Conservation (phyloP, 139 green algal species). For the Eudorina sp. region DNA sequence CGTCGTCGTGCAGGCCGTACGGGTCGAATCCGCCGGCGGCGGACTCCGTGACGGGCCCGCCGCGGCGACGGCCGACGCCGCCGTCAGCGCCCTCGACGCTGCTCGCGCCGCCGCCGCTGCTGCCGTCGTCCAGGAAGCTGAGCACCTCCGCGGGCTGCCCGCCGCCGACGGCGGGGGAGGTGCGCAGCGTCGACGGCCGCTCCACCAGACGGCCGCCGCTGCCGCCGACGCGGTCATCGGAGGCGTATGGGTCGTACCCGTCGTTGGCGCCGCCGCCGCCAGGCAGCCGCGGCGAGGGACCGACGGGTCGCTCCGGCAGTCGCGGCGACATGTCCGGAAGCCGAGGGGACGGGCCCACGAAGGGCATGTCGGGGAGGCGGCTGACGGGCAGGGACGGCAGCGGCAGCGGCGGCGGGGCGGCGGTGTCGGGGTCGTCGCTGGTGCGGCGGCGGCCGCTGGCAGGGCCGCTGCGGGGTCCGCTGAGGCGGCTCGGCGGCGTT, state of each 20-base stretch:
- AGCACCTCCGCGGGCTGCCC: slow-evolving; percentile 27
- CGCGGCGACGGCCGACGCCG: not conserved
- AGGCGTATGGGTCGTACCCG: slow-evolving; percentile 1
- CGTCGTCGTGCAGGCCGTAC: slow-evolving; percentile 19
- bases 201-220: too few species aligned
- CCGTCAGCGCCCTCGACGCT: not conserved
- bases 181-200: not conserved
- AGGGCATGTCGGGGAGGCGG: not conserved
- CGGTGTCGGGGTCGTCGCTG: not conserved
- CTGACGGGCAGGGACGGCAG: too few species aligned
- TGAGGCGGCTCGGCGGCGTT: not conserved
- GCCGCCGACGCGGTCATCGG: not conserved
- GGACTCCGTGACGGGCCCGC: not conserved
- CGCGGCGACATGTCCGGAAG: not conserved
- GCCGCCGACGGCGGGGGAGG: not conserved
- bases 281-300: not conserved
- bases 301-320: not conserved
- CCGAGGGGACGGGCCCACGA: not conserved
- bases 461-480: too few species aligned
- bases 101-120: not conserved
- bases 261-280: not conserved
- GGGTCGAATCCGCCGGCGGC: not conserved
- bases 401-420: not conserved
- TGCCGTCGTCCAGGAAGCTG: slow-evolving; percentile 22
- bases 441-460: too few species aligned